Evolutionary conservation across 306 rosid genomes (phyloP).

Genomic region (Parietaria judaica): DNA sequence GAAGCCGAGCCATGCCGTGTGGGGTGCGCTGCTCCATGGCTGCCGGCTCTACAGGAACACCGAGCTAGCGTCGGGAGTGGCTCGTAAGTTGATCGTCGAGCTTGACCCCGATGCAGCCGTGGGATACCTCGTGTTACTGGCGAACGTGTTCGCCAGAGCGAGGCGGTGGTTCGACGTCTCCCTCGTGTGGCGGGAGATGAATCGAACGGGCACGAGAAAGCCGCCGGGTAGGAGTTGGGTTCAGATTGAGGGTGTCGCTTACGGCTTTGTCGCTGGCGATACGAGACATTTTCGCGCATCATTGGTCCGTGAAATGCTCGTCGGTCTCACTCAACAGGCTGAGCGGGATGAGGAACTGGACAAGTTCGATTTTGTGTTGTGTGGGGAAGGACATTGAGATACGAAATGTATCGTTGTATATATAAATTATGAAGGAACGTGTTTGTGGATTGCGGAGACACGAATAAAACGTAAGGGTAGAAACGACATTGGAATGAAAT

Average conservation of each 20-base stretch:
- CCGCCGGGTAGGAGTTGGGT: slow-evolving; percentile 65
- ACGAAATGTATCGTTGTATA: no score
- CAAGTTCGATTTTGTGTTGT: slow-evolving; percentile 9
- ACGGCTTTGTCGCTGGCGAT: slow-evolving; percentile 55
- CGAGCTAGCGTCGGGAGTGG: slow-evolving; percentile 44
- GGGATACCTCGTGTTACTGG: slow-evolving; percentile 60
- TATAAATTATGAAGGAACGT: no score
- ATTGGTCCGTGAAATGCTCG: slow-evolving; percentile 39
- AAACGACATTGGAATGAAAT: no score
- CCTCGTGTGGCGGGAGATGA: slow-evolving; percentile 46
- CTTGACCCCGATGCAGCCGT: slow-evolving; percentile 41
- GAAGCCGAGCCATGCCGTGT: slow-evolving; percentile 53
- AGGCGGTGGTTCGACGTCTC: slow-evolving; percentile 61
- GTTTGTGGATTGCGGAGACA: no score
- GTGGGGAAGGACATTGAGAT: slow-evolving; percentile 2
- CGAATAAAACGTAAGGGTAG: no score
- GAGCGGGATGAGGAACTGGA: slow-evolving; percentile 23
- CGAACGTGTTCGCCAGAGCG: slow-evolving; percentile 51
- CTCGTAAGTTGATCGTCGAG: slow-evolving; percentile 31
- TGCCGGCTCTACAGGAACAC: slow-evolving; percentile 63
- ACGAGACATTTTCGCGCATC: slow-evolving; percentile 40
- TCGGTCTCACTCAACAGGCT: slow-evolving; percentile 26
- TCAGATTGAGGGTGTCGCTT: slow-evolving; percentile 46
- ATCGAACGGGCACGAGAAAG: slow-evolving; percentile 54
- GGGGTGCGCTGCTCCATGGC: slow-evolving; percentile 80